Conservation (phyloP, 2,329 filamentous ascomycete genomes). For the Spiromastix sp. region DNA sequence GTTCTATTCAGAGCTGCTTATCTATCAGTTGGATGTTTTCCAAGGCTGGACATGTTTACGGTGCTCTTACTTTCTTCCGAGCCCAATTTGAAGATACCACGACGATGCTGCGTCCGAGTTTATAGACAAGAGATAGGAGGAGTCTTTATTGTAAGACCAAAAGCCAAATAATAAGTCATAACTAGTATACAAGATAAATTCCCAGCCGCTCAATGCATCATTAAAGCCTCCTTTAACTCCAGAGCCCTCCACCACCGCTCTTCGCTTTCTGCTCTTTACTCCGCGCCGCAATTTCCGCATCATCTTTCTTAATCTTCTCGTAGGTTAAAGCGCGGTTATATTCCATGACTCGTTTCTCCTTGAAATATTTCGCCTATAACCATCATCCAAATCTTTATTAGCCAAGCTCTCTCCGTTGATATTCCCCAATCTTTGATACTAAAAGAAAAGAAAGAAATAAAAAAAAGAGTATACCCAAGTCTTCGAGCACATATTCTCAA, state of each 20-base stretch:
- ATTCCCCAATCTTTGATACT: too few relatives aligned
- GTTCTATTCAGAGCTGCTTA: too few relatives aligned
- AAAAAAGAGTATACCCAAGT: constrained; percentile 62
- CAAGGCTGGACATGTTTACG: too few relatives aligned
- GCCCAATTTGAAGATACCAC: too few relatives aligned
- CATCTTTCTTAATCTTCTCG: constrained; percentile 62
- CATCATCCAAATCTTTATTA: constrained; percentile 5
- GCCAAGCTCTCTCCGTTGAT: too few relatives aligned
- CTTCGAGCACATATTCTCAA: constrained; percentile 75
- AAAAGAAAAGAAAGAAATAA: constrained; percentile 5
- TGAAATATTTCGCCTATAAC: constrained; percentile 84
- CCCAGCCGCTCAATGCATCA: constrained; percentile 5
- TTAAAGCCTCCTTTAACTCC: constrained; percentile 1
- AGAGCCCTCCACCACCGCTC: not conserved
- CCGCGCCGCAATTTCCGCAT: constrained; percentile 51
- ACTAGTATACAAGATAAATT: not conserved
- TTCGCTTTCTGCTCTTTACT: constrained; percentile 25
- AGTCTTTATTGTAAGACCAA: too few relatives aligned
- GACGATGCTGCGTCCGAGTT: too few relatives aligned
- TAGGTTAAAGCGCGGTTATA: constrained; percentile 73
- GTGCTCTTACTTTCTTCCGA: too few relatives aligned
- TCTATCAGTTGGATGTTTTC: too few relatives aligned
- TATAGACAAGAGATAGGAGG: too few relatives aligned
- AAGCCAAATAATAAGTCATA: too few relatives aligned
- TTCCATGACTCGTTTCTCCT: constrained; percentile 90